phyloP scores from a whole-genome alignment of 1,284 basidiomycete species.

The Afroboletus lepidellus region DNA sequence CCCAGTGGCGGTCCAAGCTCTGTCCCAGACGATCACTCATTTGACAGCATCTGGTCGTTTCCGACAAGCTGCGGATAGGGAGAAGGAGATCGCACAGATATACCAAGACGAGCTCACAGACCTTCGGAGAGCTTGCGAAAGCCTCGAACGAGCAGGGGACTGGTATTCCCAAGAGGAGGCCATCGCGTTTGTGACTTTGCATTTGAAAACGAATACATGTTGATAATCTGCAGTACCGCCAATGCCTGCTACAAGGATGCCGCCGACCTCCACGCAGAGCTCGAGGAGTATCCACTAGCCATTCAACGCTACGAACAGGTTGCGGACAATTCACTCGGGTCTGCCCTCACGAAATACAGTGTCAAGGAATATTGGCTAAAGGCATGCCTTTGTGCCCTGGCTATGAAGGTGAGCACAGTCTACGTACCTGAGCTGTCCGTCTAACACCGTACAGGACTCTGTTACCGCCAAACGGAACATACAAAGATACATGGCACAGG shows the following conservation, averaged over 20 bases:
- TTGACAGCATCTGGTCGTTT: conserved; percentile 88
- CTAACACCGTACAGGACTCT: conserved; percentile 59
- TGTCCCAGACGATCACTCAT: conserved; percentile 82
- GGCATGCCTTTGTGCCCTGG: conserved; percentile 86
- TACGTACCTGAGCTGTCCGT: background rate
- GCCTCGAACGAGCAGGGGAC: conserved; percentile 90
- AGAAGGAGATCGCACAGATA: conserved; percentile 95
- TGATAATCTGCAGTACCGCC: conserved; percentile 67
- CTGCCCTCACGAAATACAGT: conserved; percentile 93
- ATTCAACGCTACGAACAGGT: conserved; percentile 91
- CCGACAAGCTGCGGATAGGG: conserved; percentile 95
- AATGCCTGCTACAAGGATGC: conserved; percentile 96
- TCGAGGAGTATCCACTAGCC: conserved; percentile 83
- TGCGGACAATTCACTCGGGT: conserved; percentile 81
- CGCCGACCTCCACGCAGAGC: conserved; percentile 89
- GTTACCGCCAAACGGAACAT: conserved; percentile 83
- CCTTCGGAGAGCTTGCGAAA: conserved; percentile 82
- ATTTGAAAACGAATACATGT: background rate
- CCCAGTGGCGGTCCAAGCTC: conserved; percentile 88
- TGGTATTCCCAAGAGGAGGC: conserved; percentile 99
- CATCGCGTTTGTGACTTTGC: conserved; percentile 61
- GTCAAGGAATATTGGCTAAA: conserved; percentile 98
- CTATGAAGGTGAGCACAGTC: conserved; percentile 68
- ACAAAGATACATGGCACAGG: conserved; percentile 70
- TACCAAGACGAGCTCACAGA: conserved; percentile 79